Base-by-base conservation (phyloP, 2,329 filamentous ascomycete genomes). In the Bisporella sp. region DNA sequence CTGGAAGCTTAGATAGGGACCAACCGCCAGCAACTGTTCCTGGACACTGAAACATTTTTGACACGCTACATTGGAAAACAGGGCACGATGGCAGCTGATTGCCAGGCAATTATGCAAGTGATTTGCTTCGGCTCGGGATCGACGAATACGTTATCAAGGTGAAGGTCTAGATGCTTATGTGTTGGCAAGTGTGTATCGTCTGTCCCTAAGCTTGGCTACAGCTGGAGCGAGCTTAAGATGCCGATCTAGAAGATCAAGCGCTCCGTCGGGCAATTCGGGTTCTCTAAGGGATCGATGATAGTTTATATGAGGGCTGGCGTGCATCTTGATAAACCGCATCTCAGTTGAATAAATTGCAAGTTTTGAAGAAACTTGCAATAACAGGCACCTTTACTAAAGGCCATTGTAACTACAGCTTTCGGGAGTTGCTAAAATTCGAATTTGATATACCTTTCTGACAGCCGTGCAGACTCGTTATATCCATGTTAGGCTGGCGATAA, bases 81-180 rank as follows among this genome's bases (percentile, higher is more conserved):
- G 1, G 52, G 48, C 7, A 47, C 28, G 35, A 46, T 45, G 3
- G 48, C 40, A 46, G 47, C 41, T 41, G 52, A 52, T 54, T 56
- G 54, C 52, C 52, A 56, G 47, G 54, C 54, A 31, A 54, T 52
- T 33, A 56, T 29, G 31, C 52, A 30, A 29, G 54, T 54, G 28
- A 56, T 45, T 47, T 54, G 41, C 41, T 51, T 44, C 8, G 54
- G 49, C 1, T 48, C 43, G 44, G 57, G 57, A 33, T 60, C 53
- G 47, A 62, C 52, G 29, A 59, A 62, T 45, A 61, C 47, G 31
- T 62, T 51, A 21, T 51, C 45, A 30, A 59, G 55, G 48, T 57
- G 58, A 32, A 62, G 56, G 49, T 62, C 56, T 8, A 55, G 56
- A 47, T 61, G 58, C 37, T 54, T 58, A n/a, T 49, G 51, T 56